Conservation (phyloP, 257 asterid genomes). For the Capsicum rhomboideum region DNA sequence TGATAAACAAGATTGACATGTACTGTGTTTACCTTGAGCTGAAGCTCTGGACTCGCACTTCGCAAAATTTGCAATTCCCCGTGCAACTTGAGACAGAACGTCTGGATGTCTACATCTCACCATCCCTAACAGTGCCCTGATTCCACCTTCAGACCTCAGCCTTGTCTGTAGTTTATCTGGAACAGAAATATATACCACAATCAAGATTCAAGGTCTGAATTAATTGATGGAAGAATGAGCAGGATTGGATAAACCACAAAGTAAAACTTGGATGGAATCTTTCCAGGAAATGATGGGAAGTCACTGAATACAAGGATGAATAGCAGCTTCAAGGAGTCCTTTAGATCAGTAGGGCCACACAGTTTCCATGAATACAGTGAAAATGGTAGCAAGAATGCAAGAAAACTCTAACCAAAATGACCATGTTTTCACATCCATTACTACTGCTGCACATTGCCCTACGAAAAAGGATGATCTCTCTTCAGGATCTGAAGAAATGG, state of each 20-base stretch:
- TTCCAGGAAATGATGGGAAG: neutral
- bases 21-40: conserved; percentile 47
- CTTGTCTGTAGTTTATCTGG: conserved; percentile 89
- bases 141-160: conserved; percentile 95
- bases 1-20: neutral
- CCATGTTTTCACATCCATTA: neutral
- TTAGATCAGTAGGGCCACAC: neutral
- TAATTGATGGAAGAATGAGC: neutral
- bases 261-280: neutral
- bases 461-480: neutral
- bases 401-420: neutral
- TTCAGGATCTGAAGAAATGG: neutral
- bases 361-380: neutral
- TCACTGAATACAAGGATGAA: neutral
- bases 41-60: conserved; percentile 96
- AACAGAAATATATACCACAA: neutral
- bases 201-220: neutral
- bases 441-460: neutral
- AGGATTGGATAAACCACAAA: neutral
- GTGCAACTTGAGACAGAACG: conserved; percentile 94
- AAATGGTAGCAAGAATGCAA: neutral
- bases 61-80: conserved; percentile 96
- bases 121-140: conserved; percentile 95
- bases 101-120: conserved; percentile 96
- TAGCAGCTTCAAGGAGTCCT: neutral